Evolutionary conservation across 306 rosid species (phyloP).

Genomic region (Ormosia semicastrata): DNA sequence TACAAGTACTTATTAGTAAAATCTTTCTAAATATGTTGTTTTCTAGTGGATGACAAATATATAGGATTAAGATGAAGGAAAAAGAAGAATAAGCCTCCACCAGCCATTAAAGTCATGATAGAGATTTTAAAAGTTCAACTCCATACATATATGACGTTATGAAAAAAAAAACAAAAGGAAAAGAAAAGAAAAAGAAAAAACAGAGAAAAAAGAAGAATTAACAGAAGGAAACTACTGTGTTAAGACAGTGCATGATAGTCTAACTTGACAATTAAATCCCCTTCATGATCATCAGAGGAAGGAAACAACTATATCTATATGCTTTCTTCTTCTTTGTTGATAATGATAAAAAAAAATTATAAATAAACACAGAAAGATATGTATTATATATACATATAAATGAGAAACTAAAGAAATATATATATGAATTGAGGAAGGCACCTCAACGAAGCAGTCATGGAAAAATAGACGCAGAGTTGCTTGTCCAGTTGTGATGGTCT

Average conservation of each 20-base stretch:
- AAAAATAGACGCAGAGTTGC: constrained; percentile 80
- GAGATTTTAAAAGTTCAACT: neutral
- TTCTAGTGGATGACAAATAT: neutral
- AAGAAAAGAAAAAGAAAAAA: too few species aligned
- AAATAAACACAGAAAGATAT: neutral
- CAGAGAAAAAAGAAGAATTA: neutral
- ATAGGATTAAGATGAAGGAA: neutral
- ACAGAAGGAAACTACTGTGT: neutral
- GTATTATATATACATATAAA: neutral
- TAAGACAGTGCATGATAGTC: neutral
- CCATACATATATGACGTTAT: neutral
- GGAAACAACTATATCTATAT: neutral
- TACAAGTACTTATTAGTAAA: too few species aligned
- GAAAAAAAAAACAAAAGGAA: neutral
- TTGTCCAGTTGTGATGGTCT: constrained; percentile 56
- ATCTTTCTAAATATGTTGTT: too few species aligned
- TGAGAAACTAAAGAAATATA: neutral
- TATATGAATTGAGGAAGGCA: neutral
- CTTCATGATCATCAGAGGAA: neutral
- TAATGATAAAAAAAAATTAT: too few species aligned
- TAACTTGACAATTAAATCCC: neutral
- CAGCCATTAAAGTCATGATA: neutral
- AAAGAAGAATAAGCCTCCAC: constrained; percentile 13
- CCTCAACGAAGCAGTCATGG: constrained; percentile 90
- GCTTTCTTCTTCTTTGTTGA: neutral